These are phyloP conservation scores for Sarocladium brachiariae DNA, from an alignment of 2,329 filamentous ascomycete genomes.

Conservation along the genomic window DNA sequence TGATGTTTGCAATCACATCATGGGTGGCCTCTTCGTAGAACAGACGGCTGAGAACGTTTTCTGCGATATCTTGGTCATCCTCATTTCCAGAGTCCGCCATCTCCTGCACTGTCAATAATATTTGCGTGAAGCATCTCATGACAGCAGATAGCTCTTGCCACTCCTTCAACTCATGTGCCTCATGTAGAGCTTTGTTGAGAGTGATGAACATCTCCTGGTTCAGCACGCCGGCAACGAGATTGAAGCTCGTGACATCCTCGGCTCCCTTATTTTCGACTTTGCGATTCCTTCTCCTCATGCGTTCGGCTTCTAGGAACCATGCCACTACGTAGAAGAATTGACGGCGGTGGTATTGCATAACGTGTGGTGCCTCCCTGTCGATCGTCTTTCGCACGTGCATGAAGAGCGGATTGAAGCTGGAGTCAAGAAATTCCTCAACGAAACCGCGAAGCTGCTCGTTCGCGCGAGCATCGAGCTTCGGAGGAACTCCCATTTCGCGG, in stretches of 20 bases:
- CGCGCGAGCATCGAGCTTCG: slow-evolving; percentile 65
- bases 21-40: slow-evolving; percentile 97
- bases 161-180: slow-evolving; percentile 70
- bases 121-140: slow-evolving; percentile 93
- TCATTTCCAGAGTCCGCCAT: slow-evolving; percentile 80
- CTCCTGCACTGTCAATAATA: slow-evolving; percentile 83
- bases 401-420: slow-evolving; percentile 90
- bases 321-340: slow-evolving; percentile 90
- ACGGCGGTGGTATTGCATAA: slow-evolving; percentile 67
- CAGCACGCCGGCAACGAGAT: slow-evolving; percentile 79
- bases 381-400: slow-evolving; percentile 80
- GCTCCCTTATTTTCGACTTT: slow-evolving; percentile 40
- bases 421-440: slow-evolving; percentile 89
- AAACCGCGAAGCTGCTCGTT: slow-evolving; percentile 72
- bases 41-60: slow-evolving; percentile 94
- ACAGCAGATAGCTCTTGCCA: slow-evolving; percentile 83
- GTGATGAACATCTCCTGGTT: slow-evolving; percentile 94
- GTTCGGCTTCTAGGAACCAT: slow-evolving; percentile 89
- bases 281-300: slow-evolving; percentile 58
- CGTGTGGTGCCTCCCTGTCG: slow-evolving; percentile 78
- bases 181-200: slow-evolving; percentile 75
- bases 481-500: slow-evolving; percentile 69
- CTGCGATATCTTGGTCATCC: slow-evolving; percentile 95
- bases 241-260: slow-evolving; percentile 67
- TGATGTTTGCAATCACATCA: slow-evolving; percentile 73